phyloP scores from a whole-genome alignment of 768 basidiomycete genomes.

The Boletus tomentosulus region DNA sequence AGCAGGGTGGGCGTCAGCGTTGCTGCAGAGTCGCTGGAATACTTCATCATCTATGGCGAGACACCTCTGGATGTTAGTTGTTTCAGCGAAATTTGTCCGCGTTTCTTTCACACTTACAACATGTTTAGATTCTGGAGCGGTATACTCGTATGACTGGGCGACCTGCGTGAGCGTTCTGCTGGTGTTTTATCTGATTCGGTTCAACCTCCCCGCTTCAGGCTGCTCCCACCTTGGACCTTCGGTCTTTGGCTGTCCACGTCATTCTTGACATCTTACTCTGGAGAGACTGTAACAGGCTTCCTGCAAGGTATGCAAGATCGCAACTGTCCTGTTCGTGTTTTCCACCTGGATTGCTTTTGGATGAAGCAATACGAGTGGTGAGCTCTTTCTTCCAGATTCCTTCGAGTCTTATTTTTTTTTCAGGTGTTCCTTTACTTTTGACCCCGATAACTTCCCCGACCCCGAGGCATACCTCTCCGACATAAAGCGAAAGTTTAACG shows the following conservation, averaged over 20 bases:
- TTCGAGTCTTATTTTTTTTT: slow-evolving; percentile 16
- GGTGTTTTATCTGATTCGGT: background rate
- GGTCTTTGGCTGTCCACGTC: slow-evolving; percentile 77
- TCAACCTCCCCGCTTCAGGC: slow-evolving; percentile 32
- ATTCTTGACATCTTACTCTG: slow-evolving; percentile 68
- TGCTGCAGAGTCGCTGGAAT: slow-evolving; percentile 60
- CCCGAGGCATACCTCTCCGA: slow-evolving; percentile 59
- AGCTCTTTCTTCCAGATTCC: slow-evolving; percentile 9
- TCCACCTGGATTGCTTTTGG: slow-evolving; percentile 78
- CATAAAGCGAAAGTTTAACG: slow-evolving; percentile 57
- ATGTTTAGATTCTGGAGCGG: slow-evolving; percentile 14
- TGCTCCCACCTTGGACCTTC: slow-evolving; percentile 71
- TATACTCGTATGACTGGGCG: slow-evolving; percentile 21
- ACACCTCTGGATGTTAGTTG: slow-evolving; percentile 50
- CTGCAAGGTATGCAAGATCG: slow-evolving; percentile 67
- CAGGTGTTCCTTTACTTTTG: slow-evolving; percentile 74
- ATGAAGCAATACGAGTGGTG: slow-evolving; percentile 70
- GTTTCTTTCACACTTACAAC: background rate
- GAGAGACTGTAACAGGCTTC: slow-evolving; percentile 64
- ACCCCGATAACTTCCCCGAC: slow-evolving; percentile 72
- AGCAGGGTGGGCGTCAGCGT: slow-evolving; percentile 61
- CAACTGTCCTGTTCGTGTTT: slow-evolving; percentile 60
- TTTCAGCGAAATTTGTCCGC: background rate
- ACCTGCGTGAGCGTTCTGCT: slow-evolving; percentile 10
- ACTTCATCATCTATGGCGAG: slow-evolving; percentile 67